A percentile compares a stretch with the other conserved stretches of the same genome.
Evolutionary conservation across 176 grass and related monocot species (phyloP).

Genomic region (Cenchrus americanus): DNA sequence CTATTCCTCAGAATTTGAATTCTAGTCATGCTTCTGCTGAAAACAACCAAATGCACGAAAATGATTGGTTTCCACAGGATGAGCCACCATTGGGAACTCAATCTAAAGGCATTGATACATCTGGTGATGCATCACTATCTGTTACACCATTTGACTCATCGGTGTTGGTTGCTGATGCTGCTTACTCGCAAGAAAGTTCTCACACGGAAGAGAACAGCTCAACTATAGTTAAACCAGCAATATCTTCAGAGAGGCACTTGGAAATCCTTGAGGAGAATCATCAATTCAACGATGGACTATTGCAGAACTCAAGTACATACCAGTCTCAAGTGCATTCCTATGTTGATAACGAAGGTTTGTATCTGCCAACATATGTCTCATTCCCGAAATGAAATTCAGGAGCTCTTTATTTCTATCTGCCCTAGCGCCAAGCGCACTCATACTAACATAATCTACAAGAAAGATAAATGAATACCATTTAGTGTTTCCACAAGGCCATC

Average conservation of each 20-base stretch:
- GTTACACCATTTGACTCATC: conserved; percentile 40
- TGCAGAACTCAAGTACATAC: conserved; percentile 53
- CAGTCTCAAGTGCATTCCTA: conserved; percentile 67
- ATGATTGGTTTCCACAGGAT: conserved; percentile 67
- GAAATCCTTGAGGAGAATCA: conserved; percentile 58
- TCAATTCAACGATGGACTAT: conserved; percentile 56
- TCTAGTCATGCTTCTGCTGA: conserved; percentile 42
- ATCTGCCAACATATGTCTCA: background rate
- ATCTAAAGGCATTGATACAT: conserved; percentile 43
- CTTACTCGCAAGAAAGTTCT: conserved; percentile 46
- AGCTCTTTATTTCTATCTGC: background rate
- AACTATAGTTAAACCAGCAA: conserved; percentile 32
- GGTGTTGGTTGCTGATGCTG: conserved; percentile 44
- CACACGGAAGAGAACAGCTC: conserved; percentile 48
- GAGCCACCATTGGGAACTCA: conserved; percentile 41
- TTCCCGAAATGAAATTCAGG: background rate
- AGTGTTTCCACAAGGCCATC: conserved; percentile 1
- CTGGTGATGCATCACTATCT: conserved; percentile 26
- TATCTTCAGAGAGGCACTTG: conserved; percentile 51
- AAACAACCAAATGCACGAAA: conserved; percentile 48
- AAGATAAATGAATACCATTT: conserved; percentile 29
- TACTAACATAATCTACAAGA: background rate
- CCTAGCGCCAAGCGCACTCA: conserved; percentile 8
- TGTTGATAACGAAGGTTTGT: conserved; percentile 65
- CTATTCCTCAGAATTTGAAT: conserved; percentile 48